Evolutionary conservation across 805 yeast species (phyloP), one percentile per base, ranked within the genome.

Genomic region (Metschnikowia peoriensis): DNA sequence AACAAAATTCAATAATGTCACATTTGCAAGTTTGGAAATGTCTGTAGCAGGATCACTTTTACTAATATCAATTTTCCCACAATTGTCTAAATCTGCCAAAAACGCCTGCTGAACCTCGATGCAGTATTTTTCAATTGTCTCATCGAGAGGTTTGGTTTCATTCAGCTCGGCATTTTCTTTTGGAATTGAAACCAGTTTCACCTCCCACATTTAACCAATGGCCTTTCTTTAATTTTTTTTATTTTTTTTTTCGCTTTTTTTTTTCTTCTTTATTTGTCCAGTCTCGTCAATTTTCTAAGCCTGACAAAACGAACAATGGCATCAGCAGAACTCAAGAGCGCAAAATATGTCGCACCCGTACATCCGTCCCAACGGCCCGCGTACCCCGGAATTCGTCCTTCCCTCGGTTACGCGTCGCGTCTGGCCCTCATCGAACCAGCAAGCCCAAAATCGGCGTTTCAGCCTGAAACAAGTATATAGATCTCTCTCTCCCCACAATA

Each of bases 361-460:
- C 43, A 28, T 17, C 42, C 9, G 34, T 17, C 42, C 2, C 12
- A 5, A 12, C 2, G 22, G 16, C 14, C 41, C 41, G 22, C 42
- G 42, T 42, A 42, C 45, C 45, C 45, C 37, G 45, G 45, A 42
- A 42, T 29, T 29, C 45, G 14, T 22, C 14, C 34, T 2, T 32
- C 35, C 22, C 22, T 22, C 22, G 22, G 14, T 35, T 9, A 42
- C 45, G 45, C 45, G 45, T 42, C 45, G 45, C 45, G 45, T 42
- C 7, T 17, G 27, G 15, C 4, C 22, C 28, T 27, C 44, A 41
- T 41, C 34, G 44, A 12, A 12, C 35, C 35, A 32, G 12, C 35
- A 32, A 32, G 22, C 22, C 35, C 3, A 10, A 14, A 7, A 40
- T 10, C 7, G 4, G 17, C 10, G 17, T 11, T 16, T 40, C 42